phyloP scores from a whole-genome alignment of 1,139 yeast genomes.

The Eremothecium sinecaudum region DNA sequence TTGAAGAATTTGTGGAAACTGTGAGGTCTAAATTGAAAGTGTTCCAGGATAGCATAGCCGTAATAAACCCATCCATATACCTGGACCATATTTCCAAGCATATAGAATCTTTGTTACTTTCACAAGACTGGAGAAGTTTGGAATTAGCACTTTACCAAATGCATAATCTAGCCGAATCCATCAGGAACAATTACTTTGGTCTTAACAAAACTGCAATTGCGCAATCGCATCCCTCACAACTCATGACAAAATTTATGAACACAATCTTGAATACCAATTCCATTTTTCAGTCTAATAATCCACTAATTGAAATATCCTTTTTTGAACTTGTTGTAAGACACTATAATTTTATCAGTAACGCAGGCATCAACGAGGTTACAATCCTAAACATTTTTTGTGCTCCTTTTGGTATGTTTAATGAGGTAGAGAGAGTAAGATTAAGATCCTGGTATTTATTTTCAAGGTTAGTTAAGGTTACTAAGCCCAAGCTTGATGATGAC shows the following conservation, averaged over 20 bases:
- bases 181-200: slow-evolving; percentile 63
- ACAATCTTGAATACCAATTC: slow-evolving; percentile 37
- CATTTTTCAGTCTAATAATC: slow-evolving; percentile 49
- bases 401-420: slow-evolving; percentile 70
- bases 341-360: slow-evolving; percentile 50
- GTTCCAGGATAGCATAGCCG: slow-evolving; percentile 79
- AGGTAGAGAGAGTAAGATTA: slow-evolving; percentile 59
- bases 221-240: slow-evolving; percentile 50
- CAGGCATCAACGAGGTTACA: slow-evolving; percentile 43
- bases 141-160: slow-evolving; percentile 84
- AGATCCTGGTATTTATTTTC: slow-evolving; percentile 88
- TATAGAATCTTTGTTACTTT: slow-evolving; percentile 46
- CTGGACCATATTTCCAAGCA: slow-evolving; percentile 59
- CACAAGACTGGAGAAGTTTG: slow-evolving; percentile 61
- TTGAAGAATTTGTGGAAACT: slow-evolving; percentile 70
- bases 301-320: slow-evolving; percentile 67
- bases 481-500: slow-evolving; percentile 48
- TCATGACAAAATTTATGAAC: slow-evolving; percentile 48
- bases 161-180: slow-evolving; percentile 66
- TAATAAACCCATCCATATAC: slow-evolving; percentile 63
- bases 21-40: slow-evolving; percentile 57
- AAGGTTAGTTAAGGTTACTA: slow-evolving; percentile 69
- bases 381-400: slow-evolving; percentile 69
- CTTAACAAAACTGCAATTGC: slow-evolving; percentile 55
- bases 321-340: slow-evolving; percentile 83